Evolutionary conservation across 1,139 yeast genomes (phyloP), one percentile per base, ranked within the genome.

Genomic region (Yamadazyma siamensis): DNA sequence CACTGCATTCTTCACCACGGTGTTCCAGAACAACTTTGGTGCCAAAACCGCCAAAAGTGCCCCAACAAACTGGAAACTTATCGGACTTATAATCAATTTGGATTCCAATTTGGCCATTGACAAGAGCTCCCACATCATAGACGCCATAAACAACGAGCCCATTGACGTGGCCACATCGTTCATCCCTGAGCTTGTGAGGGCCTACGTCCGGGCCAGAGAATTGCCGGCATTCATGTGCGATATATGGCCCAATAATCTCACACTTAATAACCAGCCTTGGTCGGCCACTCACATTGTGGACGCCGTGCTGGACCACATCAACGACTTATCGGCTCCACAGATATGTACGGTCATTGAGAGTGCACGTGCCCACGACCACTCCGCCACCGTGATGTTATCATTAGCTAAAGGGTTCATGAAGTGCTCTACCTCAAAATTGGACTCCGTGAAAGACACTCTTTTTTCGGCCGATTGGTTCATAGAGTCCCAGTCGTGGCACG

Each of bases 181-280:
- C n/a, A 67, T 71, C 28, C 46, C 51, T 2, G 57, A 61, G 15
- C 40, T 80, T 11, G 53, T 77, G 3, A 54, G 59, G 7, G 71
- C 81, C 8, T 73, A 68, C 46, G 59, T 67, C 4, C 71, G 63
- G 41, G 80, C 80, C 5, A 72, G 94, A 59, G 87, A 80, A 32
- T 59, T 77, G 25, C 56, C 55, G 7, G 52, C 55, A 4, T 81
- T 82, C 41, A 60, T 77, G 29, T 51, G 56, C 4, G 38, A 44
- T 1, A 50, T 65, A 10, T 80, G 84, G 81, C 54, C 59, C 10
- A 32, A 44, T 2, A 57, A 66, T 4, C 54, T 68, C 9, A 30
- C 46, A 3, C 35, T 41, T 4, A 41, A 49, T 14, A 28, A 19
- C 8, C 33, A 3, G 33, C 61, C 72, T 59, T 42, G 36, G 7